Conservation (phyloP, 768 basidiomycete genomes). For the Phaffia tasmanica region DNA sequence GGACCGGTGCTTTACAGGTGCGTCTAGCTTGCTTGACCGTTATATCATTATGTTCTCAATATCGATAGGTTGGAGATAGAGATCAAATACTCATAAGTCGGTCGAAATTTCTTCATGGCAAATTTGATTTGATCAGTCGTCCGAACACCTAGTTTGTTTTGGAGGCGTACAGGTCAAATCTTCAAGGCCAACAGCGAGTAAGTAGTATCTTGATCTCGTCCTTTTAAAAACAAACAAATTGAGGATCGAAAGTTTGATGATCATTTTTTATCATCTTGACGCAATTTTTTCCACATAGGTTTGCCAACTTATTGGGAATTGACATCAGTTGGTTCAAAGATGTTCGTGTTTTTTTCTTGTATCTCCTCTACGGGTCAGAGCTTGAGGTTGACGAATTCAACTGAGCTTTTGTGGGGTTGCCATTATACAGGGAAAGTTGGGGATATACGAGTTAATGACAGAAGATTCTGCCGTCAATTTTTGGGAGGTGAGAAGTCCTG, state of each 20-base stretch:
- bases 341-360: constrained; percentile 41
- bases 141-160: constrained; percentile 92
- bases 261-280: not conserved
- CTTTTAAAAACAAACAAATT: too few species aligned
- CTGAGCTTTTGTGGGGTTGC: not conserved
- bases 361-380: constrained; percentile 21
- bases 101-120: not conserved
- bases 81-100: not conserved
- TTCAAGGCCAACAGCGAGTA: constrained; percentile 90
- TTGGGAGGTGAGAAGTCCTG: constrained; percentile 17
- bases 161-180: constrained; percentile 94
- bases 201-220: too few species aligned
- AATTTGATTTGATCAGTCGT: constrained; percentile 65
- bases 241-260: too few species aligned
- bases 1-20: constrained; percentile 53
- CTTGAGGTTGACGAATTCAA: not conserved
- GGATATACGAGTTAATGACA: constrained; percentile 97
- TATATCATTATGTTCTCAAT: not conserved
- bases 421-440: constrained; percentile 60
- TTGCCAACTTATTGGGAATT: constrained; percentile 60
- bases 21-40: constrained; percentile 21
- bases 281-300: constrained; percentile 34
- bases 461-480: constrained; percentile 54
- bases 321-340: constrained; percentile 82
- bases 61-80: not conserved